Base-by-base conservation (phyloP, 495 filamentous ascomycete genomes). In the Aspergillus nidulans region DNA sequence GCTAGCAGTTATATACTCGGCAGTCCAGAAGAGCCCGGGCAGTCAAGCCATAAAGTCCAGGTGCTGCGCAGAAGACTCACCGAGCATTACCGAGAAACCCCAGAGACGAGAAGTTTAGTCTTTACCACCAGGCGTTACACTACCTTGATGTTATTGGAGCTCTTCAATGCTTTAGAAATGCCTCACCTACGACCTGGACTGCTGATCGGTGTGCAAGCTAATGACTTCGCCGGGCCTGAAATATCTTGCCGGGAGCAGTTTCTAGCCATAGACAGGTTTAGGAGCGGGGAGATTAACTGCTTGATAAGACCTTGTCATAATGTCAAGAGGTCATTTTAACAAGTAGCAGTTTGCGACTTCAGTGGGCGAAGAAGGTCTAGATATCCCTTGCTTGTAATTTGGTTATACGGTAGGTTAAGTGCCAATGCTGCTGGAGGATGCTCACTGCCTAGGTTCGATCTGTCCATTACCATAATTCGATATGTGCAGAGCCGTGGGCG, bases 401-500 rank as follows among this genome's bases (percentile, higher is more conserved):
- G 13, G 83, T 98, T 20, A 81, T 98, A 46, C 80, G 86, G 73
- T 78, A 58, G 21, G 46, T 26, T 24, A 16, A 18, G 1, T 2
- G 8, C 6, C 38, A 20, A 47, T 38, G 6, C 1, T 40, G 1
- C 1, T 15, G 19, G 6, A 42, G 13, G 21, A 38, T n/a, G 26
- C 41, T 57, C 13, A 56, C 13, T 26, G 47, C 56, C n/a, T 16
- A 76, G 86, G 19, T 98, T 97, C 63, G 87, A 97, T 67, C 78
- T 96, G n/a, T 96, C 91, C 68, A 68, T 81, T 9, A 96, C 94
- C 0, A 75, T 96, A 66, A 97, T 98, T 52, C 90, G 95, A 64
- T 97, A 97, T 67, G 86, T 98, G 16, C 94, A 98, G 67, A 97
- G 92, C 18, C 81, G 91, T 32, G 94, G 94, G n/a, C 80, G 94